These are phyloP conservation scores for Talaromyces sp. DNA, from an alignment of 2,329 filamentous ascomycete species.

Conservation along the genomic window DNA sequence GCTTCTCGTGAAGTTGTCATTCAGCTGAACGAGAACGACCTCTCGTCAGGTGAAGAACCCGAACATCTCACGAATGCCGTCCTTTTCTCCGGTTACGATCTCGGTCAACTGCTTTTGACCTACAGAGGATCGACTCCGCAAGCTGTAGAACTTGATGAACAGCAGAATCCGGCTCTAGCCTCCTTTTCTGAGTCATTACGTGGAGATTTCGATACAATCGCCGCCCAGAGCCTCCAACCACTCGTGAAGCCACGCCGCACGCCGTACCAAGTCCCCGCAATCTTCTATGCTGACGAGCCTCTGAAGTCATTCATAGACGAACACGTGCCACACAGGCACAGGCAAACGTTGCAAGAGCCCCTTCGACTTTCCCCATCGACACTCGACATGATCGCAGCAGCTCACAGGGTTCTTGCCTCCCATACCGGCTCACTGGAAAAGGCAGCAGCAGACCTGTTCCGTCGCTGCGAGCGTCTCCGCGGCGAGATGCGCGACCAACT, in stretches of 20 bases:
- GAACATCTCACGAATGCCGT: conserved; percentile 47
- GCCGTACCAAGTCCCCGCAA: conserved; percentile 42
- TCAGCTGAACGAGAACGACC: conserved; percentile 32
- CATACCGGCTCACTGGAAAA: conserved; percentile 46
- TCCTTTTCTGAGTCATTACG: conserved; percentile 26
- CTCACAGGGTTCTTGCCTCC: conserved; percentile 45
- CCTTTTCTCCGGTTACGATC: conserved; percentile 54
- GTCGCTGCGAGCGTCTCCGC: conserved; percentile 48
- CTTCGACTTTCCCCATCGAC: conserved; percentile 48
- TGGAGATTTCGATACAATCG: conserved; percentile 26
- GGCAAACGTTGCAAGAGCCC: conserved; percentile 42
- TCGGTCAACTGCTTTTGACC: conserved; percentile 57
- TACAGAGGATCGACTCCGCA: conserved; percentile 46
- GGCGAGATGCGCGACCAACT: conserved; percentile 48
- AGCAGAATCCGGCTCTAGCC: conserved; percentile 32
- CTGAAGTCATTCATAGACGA: conserved; percentile 42
- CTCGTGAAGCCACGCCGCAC: conserved; percentile 32
- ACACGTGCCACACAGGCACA: conserved; percentile 42
- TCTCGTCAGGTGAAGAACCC: conserved; percentile 22
- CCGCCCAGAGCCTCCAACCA: conserved; percentile 19
- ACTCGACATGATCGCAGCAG: conserved; percentile 45
- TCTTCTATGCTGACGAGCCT: conserved; percentile 39
- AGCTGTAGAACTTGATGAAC: conserved; percentile 52
- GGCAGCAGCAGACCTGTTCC: conserved; percentile 51
- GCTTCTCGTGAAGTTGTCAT: conserved; percentile 50